These are phyloP conservation scores for Candida albicans DNA, from an alignment of 1,139 yeast genomes.

Conservation along the genomic window DNA sequence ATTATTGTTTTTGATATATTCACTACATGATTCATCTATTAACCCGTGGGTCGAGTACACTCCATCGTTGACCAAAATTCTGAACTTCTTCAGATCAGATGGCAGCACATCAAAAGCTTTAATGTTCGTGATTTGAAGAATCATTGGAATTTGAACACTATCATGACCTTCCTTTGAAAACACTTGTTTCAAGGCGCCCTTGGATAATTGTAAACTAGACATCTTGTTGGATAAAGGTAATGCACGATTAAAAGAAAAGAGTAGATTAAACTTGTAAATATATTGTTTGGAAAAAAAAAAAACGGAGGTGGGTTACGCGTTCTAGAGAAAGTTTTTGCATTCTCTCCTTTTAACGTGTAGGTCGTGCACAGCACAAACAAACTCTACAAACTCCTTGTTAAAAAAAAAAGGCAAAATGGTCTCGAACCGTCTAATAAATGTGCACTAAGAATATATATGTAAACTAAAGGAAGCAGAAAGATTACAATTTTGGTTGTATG, in stretches of 20 bases:
- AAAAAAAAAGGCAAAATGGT: no score
- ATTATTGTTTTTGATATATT: slow-evolving; percentile 49
- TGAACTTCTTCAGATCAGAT: slow-evolving; percentile 47
- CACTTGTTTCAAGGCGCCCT: slow-evolving; percentile 29
- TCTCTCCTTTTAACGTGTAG: no score
- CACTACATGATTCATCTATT: slow-evolving; percentile 58
- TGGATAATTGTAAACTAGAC: slow-evolving; percentile 16
- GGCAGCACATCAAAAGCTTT: slow-evolving; percentile 40
- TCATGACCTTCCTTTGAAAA: slow-evolving; percentile 26
- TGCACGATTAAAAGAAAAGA: not conserved
- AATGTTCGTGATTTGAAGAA: slow-evolving; percentile 50
- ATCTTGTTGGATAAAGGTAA: slow-evolving; percentile 3
- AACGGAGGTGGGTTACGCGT: no score
- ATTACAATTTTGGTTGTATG: slow-evolving; percentile 40
- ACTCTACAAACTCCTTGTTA: no score
- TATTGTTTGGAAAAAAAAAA: not conserved
- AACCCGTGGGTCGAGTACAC: slow-evolving; percentile 61
- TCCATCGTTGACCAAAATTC: slow-evolving; percentile 68
- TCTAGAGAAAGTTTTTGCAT: no score
- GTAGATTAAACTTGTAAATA: not conserved
- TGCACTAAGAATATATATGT: no score
- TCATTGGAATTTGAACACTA: slow-evolving; percentile 31
- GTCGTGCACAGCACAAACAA: no score
- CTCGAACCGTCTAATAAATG: no score
- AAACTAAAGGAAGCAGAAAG: not conserved